Evolutionary conservation across 2,329 filamentous ascomycete genomes (phyloP).

Genomic region (Phaeosphaeria sp.): DNA sequence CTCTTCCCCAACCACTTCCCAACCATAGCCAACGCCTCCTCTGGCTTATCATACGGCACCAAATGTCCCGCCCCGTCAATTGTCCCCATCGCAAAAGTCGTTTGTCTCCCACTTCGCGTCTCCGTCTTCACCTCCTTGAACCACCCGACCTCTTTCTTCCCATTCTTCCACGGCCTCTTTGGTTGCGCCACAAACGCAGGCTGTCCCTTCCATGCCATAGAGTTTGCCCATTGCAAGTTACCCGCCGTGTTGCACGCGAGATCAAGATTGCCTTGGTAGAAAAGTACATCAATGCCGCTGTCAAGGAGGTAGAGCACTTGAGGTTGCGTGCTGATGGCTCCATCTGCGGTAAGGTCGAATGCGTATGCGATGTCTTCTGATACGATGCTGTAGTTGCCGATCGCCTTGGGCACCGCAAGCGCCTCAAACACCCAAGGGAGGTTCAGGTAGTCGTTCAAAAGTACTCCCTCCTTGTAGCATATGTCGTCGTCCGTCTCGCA

Average conservation of each 20-base stretch:
- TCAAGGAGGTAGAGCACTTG: slow-evolving; percentile 47
- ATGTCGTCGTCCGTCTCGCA: slow-evolving; percentile 47
- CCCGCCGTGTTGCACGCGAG: slow-evolving; percentile 52
- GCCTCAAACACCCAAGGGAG: slow-evolving; percentile 40
- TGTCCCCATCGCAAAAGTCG: slow-evolving; percentile 44
- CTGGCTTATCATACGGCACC: slow-evolving; percentile 47
- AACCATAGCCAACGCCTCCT: slow-evolving; percentile 39
- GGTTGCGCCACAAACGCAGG: slow-evolving; percentile 49
- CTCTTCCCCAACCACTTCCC: slow-evolving; percentile 37
- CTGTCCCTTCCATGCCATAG: slow-evolving; percentile 55
- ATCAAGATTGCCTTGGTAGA: slow-evolving; percentile 52
- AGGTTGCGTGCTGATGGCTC: slow-evolving; percentile 37
- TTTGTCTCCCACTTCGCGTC: slow-evolving; percentile 34
- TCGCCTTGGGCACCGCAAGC: slow-evolving; percentile 40
- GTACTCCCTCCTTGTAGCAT: slow-evolving; percentile 46
- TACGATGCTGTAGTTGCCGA: slow-evolving; percentile 39
- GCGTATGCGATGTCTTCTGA: slow-evolving; percentile 32
- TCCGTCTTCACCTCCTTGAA: slow-evolving; percentile 43
- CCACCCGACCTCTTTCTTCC: slow-evolving; percentile 37
- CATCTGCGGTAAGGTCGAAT: slow-evolving; percentile 39
- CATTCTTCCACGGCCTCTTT: slow-evolving; percentile 34
- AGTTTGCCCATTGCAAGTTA: slow-evolving; percentile 49
- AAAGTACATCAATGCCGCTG: slow-evolving; percentile 47
- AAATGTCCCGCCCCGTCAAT: slow-evolving; percentile 53
- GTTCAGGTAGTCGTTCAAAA: slow-evolving; percentile 45